Conservation (phyloP, 345 rosid genomes). For the Durio zibethinus region DNA sequence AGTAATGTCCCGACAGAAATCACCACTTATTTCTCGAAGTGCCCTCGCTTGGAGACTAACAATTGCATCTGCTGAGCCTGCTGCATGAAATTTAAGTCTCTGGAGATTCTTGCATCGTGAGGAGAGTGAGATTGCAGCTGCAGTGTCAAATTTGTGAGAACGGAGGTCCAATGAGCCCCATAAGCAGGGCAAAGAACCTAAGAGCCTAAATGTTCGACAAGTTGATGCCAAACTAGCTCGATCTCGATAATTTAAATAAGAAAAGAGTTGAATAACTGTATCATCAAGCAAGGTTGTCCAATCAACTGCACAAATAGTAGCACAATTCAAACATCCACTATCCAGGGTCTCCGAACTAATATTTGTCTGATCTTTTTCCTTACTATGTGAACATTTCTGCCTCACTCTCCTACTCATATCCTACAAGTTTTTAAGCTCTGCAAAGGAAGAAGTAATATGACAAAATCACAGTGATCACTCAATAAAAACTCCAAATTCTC, state of each 20-base stretch:
- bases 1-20: conserved; percentile 63
- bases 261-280: conserved; percentile 63
- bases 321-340: not conserved
- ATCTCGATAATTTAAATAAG: conserved; percentile 64
- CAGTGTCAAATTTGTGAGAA: conserved; percentile 56
- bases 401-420: conserved; percentile 6
- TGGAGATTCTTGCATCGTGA: conserved; percentile 56
- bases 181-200: conserved; percentile 54
- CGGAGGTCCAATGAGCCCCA: conserved; percentile 72
- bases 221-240: conserved; percentile 70
- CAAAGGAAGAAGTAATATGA: not conserved
- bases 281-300: conserved; percentile 75
- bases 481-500: not conserved
- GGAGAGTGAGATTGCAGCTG: conserved; percentile 49
- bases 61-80: conserved; percentile 68
- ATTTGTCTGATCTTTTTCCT: not conserved
- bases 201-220: conserved; percentile 56
- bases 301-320: conserved; percentile 28
- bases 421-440: not conserved
- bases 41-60: conserved; percentile 57
- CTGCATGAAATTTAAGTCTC: conserved; percentile 65
- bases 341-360: not conserved
- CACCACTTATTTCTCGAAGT: conserved; percentile 63
- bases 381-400: not conserved
- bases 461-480: conserved; percentile 4